phyloP scores from a whole-genome alignment of 371 early-diverging fungal species.

The Mortierella sp. region DNA sequence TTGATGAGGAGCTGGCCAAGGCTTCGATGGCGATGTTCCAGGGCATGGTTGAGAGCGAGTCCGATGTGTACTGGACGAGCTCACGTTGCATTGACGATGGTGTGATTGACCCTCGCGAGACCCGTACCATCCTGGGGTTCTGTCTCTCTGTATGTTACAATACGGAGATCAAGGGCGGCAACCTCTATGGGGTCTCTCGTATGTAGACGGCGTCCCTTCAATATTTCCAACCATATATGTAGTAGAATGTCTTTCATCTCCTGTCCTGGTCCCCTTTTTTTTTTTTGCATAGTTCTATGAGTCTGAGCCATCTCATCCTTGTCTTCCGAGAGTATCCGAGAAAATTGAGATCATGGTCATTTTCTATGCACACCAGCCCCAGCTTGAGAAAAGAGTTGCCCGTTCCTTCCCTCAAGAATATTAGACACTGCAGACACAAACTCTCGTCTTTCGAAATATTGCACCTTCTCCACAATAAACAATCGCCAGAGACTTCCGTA shows the following conservation, averaged over 20 bases:
- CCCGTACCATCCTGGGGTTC: slow-evolving; percentile 70
- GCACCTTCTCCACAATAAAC: neutral
- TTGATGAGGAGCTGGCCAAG: slow-evolving; percentile 71
- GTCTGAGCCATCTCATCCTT: too few species aligned
- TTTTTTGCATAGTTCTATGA: too few species aligned
- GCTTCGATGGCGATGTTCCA: slow-evolving; percentile 71
- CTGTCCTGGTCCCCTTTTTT: neutral
- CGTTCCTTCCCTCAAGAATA: neutral
- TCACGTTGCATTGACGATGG: slow-evolving; percentile 77
- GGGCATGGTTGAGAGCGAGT: slow-evolving; percentile 73
- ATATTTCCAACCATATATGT: too few species aligned
- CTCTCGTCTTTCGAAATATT: too few species aligned
- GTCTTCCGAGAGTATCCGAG: slow-evolving; percentile 14
- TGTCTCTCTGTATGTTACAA: slow-evolving; percentile 72
- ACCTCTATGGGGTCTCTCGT: slow-evolving; percentile 76
- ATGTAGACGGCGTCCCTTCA: too few species aligned
- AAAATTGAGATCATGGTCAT: too few species aligned
- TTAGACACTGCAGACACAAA: too few species aligned
- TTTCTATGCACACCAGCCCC: too few species aligned
- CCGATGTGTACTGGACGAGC: slow-evolving; percentile 79
- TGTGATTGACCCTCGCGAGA: slow-evolving; percentile 76
- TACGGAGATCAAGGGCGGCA: slow-evolving; percentile 70
- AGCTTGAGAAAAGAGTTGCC: neutral
- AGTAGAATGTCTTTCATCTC: too few species aligned
- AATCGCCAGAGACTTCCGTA: neutral